These are phyloP conservation scores for Nakaseomyces bracarensis DNA, from an alignment of 1,139 yeast genomes.

Conservation along the genomic window DNA sequence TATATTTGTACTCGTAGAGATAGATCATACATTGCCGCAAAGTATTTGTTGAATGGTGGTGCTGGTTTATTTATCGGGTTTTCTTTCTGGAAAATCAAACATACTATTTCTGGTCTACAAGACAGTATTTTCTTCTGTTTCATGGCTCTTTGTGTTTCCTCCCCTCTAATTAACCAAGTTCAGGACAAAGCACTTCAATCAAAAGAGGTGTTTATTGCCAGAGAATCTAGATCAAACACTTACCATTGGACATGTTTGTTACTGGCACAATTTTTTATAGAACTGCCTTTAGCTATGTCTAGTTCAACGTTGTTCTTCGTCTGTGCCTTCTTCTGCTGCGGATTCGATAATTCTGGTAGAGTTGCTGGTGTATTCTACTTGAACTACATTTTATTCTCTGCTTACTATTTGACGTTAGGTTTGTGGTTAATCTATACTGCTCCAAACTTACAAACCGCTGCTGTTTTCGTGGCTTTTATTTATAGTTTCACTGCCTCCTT, in stretches of 20 bases:
- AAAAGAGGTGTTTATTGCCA: constrained; percentile 48
- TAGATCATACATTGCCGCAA: constrained; percentile 37
- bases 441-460: constrained; percentile 54
- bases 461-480: constrained; percentile 43
- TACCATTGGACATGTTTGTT: constrained; percentile 55
- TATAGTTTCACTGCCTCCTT: constrained; percentile 46
- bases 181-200: constrained; percentile 47
- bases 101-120: constrained; percentile 43
- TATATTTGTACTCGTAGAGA: constrained; percentile 37
- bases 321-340: constrained; percentile 48
- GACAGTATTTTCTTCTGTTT: constrained; percentile 46
- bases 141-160: constrained; percentile 42
- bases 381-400: constrained; percentile 39
- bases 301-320: constrained; percentile 44
- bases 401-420: constrained; percentile 47
- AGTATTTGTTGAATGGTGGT: constrained; percentile 34
- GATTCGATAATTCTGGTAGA: constrained; percentile 39
- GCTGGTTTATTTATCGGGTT: constrained; percentile 51
- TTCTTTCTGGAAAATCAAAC: constrained; percentile 47
- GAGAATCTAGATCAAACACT: constrained; percentile 54
- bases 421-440: constrained; percentile 45
- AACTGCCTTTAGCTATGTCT: constrained; percentile 43
- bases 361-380: constrained; percentile 47
- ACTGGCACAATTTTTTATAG: constrained; percentile 42
- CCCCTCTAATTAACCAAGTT: constrained; percentile 50